Evolutionary conservation across 2,329 filamentous ascomycete species (phyloP), one percentile per base, ranked within the genome.

Genomic region (Penicillium psychrosexuale): DNA sequence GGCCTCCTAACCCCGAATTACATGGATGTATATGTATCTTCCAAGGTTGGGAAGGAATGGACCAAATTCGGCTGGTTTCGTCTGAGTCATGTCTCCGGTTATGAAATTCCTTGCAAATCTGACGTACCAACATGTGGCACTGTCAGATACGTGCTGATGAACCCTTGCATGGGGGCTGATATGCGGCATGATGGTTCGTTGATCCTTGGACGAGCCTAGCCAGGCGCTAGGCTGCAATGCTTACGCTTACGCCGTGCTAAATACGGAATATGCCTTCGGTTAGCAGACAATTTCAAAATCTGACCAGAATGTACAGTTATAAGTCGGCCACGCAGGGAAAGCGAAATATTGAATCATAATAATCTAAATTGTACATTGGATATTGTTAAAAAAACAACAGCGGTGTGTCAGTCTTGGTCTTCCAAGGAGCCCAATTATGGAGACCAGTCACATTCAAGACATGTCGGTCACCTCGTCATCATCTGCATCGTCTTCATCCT

Each of bases 401-500:
- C 34, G 47, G 15, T 37, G 15, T 34, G 47, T 42, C 13, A 17
- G 11, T 27, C 12, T 19, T 27, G 13, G 12, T 9, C 12, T 30
- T 22, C 27, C 40, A 44, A 30, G 5, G 17, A 49, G 42, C n/a
- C 19, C 28, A 39, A 40, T 30, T 17, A 13, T 40, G 13, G 19
- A 33, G 37, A 42, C 22, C 51, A 40, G 36, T 48, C 51, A 53
- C 28, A 43, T 53, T 53, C 45, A 54, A 31, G 51, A 44, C 24
- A 51, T 39, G 11, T 37, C 46, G 34, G 46, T 38, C 30, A 31
- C 55, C 57, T 63, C 62, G 31, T 65, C 66, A 15, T 67, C 68
- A 5, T 78, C 78, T 0, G 79, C 78, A 0, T 80, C 78, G 0
- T 80, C 79, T 2, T 81, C 82, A 27, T 84, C 79, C 4, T 82